These are phyloP conservation scores for Chytriomyces hyalinus DNA, from an alignment of 192 early-diverging fungal species.

Conservation along the genomic window DNA sequence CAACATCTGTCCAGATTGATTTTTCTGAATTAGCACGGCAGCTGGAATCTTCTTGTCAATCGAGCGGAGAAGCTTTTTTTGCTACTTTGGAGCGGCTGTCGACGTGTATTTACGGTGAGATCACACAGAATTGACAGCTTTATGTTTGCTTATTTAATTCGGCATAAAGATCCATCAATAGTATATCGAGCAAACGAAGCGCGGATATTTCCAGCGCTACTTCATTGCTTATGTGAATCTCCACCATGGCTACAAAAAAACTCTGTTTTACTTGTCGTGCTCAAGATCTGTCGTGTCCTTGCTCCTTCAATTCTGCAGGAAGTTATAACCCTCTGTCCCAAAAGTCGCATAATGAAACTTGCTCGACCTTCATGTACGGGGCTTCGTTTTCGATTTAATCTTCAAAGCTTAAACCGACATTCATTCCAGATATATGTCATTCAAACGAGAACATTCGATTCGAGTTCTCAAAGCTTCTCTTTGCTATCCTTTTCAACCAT, in stretches of 20 bases:
- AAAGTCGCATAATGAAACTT: constrained; percentile 1
- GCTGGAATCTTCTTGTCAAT: too few relatives aligned
- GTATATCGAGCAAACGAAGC: constrained; percentile 1
- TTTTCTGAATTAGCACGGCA: too few relatives aligned
- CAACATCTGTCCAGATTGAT: too few relatives aligned
- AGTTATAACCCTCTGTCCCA: background rate
- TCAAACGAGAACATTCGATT: constrained; percentile 39
- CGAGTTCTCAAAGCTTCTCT: constrained; percentile 39
- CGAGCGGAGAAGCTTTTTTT: background rate
- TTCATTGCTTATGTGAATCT: constrained; percentile 12
- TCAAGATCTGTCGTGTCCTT: constrained; percentile 24
- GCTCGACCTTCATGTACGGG: constrained; percentile 10
- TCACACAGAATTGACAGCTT: background rate
- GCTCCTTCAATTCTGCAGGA: background rate
- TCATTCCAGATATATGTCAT: constrained; percentile 37
- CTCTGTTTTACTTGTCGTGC: background rate
- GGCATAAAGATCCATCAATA: constrained; percentile 18
- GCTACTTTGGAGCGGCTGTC: constrained; percentile 8
- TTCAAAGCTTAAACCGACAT: background rate
- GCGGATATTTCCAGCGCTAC: background rate
- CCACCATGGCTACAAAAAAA: background rate
- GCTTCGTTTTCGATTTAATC: background rate
- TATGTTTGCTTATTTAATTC: background rate
- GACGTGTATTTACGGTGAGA: constrained; percentile 5
- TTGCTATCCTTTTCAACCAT: constrained; percentile 38